Evolutionary conservation across 116 monocot species (phyloP), one percentile per base, ranked within the genome.

Genomic region (Dioscorea cayenensis): DNA sequence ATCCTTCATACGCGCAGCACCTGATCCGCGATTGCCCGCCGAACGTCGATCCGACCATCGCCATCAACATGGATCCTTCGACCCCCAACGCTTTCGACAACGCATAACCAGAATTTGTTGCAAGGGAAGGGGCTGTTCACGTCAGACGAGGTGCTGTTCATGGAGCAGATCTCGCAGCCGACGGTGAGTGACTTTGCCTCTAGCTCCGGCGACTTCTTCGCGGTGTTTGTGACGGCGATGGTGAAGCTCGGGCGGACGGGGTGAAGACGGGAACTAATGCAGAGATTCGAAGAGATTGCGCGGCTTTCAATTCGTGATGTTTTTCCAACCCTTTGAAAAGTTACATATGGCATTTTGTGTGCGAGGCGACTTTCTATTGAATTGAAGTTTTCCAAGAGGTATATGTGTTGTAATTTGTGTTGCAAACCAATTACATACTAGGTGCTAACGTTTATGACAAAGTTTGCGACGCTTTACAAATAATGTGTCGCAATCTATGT

Each of bases 71-170:
- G 35, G 90, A 90, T 69, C 49, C 74, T 1, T 28, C 28, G 18
- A 82, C 90, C 5, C 90, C 18, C n/a, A 18, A 66, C 17, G 72
- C 52, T 20, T 86, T 90, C 50, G 90, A 90, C 75, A 90, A 90
- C 64, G 68, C 38, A 6, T 85, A 79, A 71, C 78, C 66, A 78
- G 73, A 89, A 89, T 68, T 75, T 89, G 37, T 66, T 70, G 49
- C 70, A 27, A 27, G 64, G 73, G 28, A 70, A 63, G 51, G 89
- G 5, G n/a, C 49, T 85, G 21, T 66, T 89, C 8, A 52, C 69
- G 21, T 90, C 90, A 27, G 90, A 86, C 75, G 77, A 82, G 62
- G 77, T 82, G 12, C 67, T 86, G 14, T 82, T 75, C 67, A 66
- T 72, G 8, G 82, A 90, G 71, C 36, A 36, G 22, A 13, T 79